Conservation (phyloP, 257 asterid species). For the Oldenlandia corymbosa region DNA sequence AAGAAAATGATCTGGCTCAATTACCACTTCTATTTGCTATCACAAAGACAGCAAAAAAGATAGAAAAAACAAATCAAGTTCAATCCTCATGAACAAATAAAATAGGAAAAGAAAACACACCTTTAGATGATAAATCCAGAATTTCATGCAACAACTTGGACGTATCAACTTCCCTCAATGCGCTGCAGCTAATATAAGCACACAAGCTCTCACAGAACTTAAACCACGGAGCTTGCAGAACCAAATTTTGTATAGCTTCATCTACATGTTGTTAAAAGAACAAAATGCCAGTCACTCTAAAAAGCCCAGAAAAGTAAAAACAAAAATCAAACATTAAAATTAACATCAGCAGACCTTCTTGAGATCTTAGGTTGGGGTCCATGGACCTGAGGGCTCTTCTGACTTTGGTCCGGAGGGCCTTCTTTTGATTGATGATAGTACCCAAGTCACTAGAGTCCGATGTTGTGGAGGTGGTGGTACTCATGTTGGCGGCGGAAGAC, state of each 20-base stretch:
- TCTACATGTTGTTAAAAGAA: conserved; percentile 34
- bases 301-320: not conserved
- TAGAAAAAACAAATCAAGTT: not conserved
- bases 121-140: conserved; percentile 40
- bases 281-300: not conserved
- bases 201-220: conserved; percentile 70
- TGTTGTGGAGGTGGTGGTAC: conserved; percentile 16
- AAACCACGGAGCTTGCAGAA: conserved; percentile 92
- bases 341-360: conserved; percentile 41
- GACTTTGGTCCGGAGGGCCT: conserved; percentile 56
- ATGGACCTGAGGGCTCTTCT: conserved; percentile 71
- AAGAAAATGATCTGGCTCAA: too few relatives aligned
- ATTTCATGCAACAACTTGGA: conserved; percentile 47
- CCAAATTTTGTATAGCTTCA: conserved; percentile 64
- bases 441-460: conserved; percentile 33
- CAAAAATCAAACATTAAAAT: not conserved
- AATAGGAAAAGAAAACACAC: conserved; percentile 23
- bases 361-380: conserved; percentile 70
- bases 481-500: conserved; percentile 41
- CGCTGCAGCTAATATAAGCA: conserved; percentile 81
- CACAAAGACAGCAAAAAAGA: too few relatives aligned
- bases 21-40: too few relatives aligned
- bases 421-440: conserved; percentile 62
- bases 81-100: not conserved
- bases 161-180: conserved; percentile 91